Percentiles rank a stretch among this genome's conserved stretches.
phyloP scores from a whole-genome alignment of 1,139 yeast genomes.

The Suhomyces bolitotheri region DNA sequence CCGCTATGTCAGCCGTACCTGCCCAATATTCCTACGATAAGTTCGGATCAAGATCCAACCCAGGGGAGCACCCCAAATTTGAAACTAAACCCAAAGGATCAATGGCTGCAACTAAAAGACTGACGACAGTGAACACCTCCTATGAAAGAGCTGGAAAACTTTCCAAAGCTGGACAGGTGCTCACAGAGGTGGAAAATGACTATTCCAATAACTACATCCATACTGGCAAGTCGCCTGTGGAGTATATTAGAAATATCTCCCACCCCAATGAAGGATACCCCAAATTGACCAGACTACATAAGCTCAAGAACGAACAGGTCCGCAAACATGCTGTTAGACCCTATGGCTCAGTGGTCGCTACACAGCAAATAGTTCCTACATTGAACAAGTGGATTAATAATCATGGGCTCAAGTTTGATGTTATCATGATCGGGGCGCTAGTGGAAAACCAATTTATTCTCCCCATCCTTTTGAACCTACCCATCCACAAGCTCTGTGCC shows the following conservation, averaged over 20 bases:
- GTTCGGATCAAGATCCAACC: conserved; percentile 10
- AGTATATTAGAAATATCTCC: conserved; percentile 61
- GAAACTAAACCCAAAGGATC: not conserved
- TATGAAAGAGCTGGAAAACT: too few species aligned
- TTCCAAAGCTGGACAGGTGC: too few species aligned
- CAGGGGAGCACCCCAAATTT: not conserved
- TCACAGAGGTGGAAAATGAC: conserved; percentile 45
- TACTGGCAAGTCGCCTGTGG: conserved; percentile 57
- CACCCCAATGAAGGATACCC: conserved; percentile 84
- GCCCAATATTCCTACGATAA: conserved; percentile 14
- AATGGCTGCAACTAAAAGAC: not conserved
- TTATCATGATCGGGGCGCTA: conserved; percentile 87
- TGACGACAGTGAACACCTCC: too few species aligned
- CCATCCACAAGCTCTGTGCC: conserved; percentile 71
- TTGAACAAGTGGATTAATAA: conserved; percentile 61
- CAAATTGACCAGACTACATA: conserved; percentile 65
- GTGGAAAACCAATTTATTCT: conserved; percentile 67
- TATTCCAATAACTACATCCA: conserved; percentile 70
- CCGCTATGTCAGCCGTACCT: too few species aligned
- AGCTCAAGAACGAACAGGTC: conserved; percentile 56
- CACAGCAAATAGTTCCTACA: conserved; percentile 54
- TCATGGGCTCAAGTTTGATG: conserved; percentile 71
- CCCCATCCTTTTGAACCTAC: conserved; percentile 61
- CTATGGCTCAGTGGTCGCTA: conserved; percentile 59
- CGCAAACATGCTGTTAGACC: conserved; percentile 56